phyloP scores from a whole-genome alignment of 83 land plant genomes.

The Picea mariana region DNA sequence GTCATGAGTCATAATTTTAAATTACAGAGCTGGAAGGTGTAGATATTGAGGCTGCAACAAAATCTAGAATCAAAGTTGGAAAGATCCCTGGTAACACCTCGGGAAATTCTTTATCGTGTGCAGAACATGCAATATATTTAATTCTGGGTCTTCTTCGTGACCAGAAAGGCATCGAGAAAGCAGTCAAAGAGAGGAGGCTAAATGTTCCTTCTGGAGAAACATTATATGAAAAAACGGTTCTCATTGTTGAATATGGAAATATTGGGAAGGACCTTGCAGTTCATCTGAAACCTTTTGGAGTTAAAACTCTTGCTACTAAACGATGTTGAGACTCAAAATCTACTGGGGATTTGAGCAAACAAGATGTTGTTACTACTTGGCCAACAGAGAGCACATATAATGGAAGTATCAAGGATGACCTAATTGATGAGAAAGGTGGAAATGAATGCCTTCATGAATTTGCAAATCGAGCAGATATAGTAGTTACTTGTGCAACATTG shows the following conservation, averaged over 20 bases:
- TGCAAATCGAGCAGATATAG: constrained; percentile 75
- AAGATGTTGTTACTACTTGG: neutral
- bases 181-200: too few species aligned
- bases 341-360: neutral
- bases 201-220: too few species aligned
- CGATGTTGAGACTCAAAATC: constrained; percentile 52
- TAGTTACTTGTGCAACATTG: constrained; percentile 65
- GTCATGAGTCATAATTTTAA: too few species aligned
- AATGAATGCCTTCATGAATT: constrained; percentile 57
- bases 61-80: constrained; percentile 94
- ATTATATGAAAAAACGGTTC: too few species aligned
- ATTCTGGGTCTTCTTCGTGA: constrained; percentile 87
- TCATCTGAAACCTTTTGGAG: constrained; percentile 87
- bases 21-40: too few species aligned
- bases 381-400: neutral
- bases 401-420: constrained; percentile 25
- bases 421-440: constrained; percentile 72
- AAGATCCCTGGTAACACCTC: constrained; percentile 74
- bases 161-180: constrained; percentile 76
- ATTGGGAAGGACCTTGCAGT: constrained; percentile 87
- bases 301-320: constrained; percentile 82
- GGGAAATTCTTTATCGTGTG: constrained; percentile 91
- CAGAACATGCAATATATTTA: constrained; percentile 92
- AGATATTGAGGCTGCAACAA: too few species aligned
- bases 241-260: constrained; percentile 90